Conservation (phyloP, 2,329 filamentous ascomycete species). For the Aplosporella prunicola region DNA sequence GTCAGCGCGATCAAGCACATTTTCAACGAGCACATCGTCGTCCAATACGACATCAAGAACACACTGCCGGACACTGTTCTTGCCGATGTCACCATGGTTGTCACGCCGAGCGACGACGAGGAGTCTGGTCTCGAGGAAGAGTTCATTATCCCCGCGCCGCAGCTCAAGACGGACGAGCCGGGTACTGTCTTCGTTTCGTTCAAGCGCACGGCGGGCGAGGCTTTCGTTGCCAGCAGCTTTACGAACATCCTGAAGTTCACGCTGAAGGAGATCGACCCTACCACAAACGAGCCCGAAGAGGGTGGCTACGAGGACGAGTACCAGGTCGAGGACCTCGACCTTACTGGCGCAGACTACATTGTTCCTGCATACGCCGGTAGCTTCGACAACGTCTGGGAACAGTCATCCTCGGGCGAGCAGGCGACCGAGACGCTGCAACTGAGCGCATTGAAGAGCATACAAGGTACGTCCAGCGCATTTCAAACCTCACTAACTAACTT, state of each 20-base stretch:
- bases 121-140: constrained; percentile 64
- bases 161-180: constrained; percentile 72
- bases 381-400: constrained; percentile 94
- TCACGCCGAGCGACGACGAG: constrained; percentile 72
- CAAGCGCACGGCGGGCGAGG: constrained; percentile 68
- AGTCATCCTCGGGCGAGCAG: constrained; percentile 80
- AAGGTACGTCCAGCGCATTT: constrained; percentile 53
- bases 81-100: constrained; percentile 50
- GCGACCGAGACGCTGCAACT: constrained; percentile 85
- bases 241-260: constrained; percentile 94
- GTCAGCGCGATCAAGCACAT: constrained; percentile 91
- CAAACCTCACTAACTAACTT: background rate
- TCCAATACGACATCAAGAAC: constrained; percentile 98
- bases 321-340: constrained; percentile 85
- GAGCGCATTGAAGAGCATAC: constrained; percentile 80
- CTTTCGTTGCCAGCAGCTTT: constrained; percentile 69
- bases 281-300: constrained; percentile 86
- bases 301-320: constrained; percentile 95
- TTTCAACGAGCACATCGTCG: constrained; percentile 91
- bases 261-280: constrained; percentile 94
- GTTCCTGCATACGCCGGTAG: constrained; percentile 87
- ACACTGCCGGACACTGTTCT: constrained; percentile 69
- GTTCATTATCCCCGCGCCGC: constrained; percentile 84
- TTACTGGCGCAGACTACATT: constrained; percentile 87
- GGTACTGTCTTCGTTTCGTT: constrained; percentile 95